These are phyloP conservation scores for Fusarium sp. DNA, from an alignment of 2,329 filamentous ascomycete genomes.

Conservation along the genomic window DNA sequence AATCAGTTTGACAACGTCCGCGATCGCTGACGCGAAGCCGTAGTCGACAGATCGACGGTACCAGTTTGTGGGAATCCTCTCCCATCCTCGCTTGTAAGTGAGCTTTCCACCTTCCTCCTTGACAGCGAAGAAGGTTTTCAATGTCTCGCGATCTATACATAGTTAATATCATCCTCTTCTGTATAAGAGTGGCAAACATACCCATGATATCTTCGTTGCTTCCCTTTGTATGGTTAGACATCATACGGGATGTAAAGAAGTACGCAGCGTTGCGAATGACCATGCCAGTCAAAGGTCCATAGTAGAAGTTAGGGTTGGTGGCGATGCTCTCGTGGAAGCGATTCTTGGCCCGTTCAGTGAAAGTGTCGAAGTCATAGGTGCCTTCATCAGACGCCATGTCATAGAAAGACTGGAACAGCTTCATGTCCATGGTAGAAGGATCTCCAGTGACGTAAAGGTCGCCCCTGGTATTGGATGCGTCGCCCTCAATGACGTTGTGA, in stretches of 20 bases:
- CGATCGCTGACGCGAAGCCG: neutral
- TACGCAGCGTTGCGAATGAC: conserved; percentile 21
- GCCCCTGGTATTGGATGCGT: conserved; percentile 14
- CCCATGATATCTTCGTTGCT: conserved; percentile 1
- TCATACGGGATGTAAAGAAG: conserved; percentile 11
- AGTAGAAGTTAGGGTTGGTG: conserved; percentile 31
- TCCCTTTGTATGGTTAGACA: conserved; percentile 23
- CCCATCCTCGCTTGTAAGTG: conserved; percentile 19
- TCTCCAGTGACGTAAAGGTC: conserved; percentile 29
- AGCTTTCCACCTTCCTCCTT: conserved; percentile 9
- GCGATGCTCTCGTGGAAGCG: conserved; percentile 10
- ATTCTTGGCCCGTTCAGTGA: neutral
- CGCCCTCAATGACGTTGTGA: conserved; percentile 26
- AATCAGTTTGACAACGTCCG: too few species aligned
- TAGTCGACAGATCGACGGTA: conserved; percentile 21
- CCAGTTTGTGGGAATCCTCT: conserved; percentile 26
- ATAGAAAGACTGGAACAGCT: conserved; percentile 15
- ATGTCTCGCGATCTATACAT: neutral
- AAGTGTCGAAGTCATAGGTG: conserved; percentile 22
- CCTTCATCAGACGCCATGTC: conserved; percentile 14
- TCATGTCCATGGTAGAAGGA: conserved; percentile 11
- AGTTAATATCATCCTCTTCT: rapidly evolving
- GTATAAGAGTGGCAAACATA: rapidly evolving
- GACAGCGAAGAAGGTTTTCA: conserved; percentile 19
- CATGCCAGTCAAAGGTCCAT: conserved; percentile 22